Conservation (phyloP, 2,329 filamentous ascomycete species). For the Septoria petroselini region DNA sequence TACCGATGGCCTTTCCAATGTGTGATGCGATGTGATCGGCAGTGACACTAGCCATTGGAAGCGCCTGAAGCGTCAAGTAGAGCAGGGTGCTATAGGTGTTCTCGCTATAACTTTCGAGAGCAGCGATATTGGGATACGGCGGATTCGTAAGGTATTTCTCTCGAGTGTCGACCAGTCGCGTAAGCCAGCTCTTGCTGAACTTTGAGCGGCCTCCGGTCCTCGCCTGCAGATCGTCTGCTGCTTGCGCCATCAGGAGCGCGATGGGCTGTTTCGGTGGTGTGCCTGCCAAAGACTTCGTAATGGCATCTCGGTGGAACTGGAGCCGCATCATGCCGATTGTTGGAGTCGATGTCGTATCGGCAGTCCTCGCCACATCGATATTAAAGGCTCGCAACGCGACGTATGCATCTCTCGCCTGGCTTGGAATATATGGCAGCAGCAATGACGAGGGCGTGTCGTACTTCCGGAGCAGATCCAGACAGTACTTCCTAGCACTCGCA, state of each 20-base stretch:
- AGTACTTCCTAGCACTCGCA: slow-evolving; percentile 56
- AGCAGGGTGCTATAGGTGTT: slow-evolving; percentile 91
- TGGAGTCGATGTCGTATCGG: slow-evolving; percentile 84
- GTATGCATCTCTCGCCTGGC: slow-evolving; percentile 73
- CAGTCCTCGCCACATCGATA: slow-evolving; percentile 83
- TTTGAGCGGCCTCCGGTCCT: slow-evolving; percentile 48
- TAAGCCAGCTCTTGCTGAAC: slow-evolving; percentile 57
- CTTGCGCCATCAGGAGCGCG: slow-evolving; percentile 74
- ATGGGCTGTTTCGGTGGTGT: slow-evolving; percentile 86
- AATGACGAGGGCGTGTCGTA: slow-evolving; percentile 88
- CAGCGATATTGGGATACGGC: slow-evolving; percentile 69
- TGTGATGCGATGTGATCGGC: slow-evolving; percentile 92
- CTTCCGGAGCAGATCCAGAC: slow-evolving; percentile 61
- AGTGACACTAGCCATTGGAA: slow-evolving; percentile 77
- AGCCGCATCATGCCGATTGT: slow-evolving; percentile 84
- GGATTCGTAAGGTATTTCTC: slow-evolving; percentile 81
- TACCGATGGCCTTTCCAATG: slow-evolving; percentile 90
- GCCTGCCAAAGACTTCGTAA: slow-evolving; percentile 73
- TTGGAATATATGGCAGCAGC: slow-evolving; percentile 79
- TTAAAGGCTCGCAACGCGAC: slow-evolving; percentile 89
- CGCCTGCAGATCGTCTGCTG: slow-evolving; percentile 57
- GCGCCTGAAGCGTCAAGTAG: slow-evolving; percentile 77
- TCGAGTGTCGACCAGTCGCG: slow-evolving; percentile 72
- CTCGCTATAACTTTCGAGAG: slow-evolving; percentile 85
- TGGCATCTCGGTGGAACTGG: slow-evolving; percentile 89